Conservation (phyloP, 73 alveolate genomes). For the Paramecium tetraurelia region DNA sequence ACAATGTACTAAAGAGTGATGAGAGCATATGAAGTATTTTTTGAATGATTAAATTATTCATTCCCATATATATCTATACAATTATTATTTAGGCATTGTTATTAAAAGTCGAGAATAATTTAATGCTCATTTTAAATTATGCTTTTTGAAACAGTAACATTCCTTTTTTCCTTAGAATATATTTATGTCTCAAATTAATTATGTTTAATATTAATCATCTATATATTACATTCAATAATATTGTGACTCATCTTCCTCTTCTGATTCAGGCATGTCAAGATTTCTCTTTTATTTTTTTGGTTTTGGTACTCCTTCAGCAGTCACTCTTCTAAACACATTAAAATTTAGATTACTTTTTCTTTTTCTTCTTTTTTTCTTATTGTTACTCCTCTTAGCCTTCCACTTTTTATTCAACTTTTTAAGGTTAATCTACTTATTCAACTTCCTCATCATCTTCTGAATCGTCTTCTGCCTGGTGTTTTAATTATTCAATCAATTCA, state of each 20-base stretch:
- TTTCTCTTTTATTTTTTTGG: constrained; percentile 26
- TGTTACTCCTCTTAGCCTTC: neutral
- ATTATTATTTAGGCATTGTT: neutral
- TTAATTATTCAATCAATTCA: neutral
- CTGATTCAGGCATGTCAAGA: constrained; percentile 49
- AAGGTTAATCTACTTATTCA: neutral
- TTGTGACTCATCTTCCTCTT: constrained; percentile 32
- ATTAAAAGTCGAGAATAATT: neutral
- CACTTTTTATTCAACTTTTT: neutral
- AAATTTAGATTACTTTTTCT: neutral
- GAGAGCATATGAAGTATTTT: constrained; percentile 38
- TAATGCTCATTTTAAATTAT: neutral
- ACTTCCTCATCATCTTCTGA: neutral
- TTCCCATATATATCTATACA: neutral
- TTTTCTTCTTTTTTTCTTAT: constrained; percentile 30
- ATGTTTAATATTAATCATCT: neutral
- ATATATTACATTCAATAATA: constrained; percentile 23
- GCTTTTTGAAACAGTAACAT: neutral
- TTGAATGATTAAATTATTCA: neutral
- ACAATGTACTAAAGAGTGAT: constrained; percentile 26
- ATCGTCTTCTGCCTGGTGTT: neutral
- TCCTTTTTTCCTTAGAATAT: neutral
- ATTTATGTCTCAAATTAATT: neutral
- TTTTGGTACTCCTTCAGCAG: neutral
- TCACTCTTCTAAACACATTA: neutral